phyloP scores from a whole-genome alignment of 2,329 filamentous ascomycete genomes.

The Pyricularia grisea region DNA sequence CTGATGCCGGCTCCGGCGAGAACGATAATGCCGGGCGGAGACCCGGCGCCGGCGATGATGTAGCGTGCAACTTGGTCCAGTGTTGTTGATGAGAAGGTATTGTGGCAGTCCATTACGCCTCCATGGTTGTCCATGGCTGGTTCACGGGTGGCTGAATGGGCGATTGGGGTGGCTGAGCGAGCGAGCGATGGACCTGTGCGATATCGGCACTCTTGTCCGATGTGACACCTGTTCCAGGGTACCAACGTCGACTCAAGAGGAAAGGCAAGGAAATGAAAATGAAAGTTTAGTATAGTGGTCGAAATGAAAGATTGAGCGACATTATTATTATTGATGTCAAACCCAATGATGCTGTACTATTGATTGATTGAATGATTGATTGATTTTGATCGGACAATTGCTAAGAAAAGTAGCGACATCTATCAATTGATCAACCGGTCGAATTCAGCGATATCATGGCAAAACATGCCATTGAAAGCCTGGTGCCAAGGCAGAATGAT shows the following conservation, averaged over 20 bases:
- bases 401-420: background rate
- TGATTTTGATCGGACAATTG: no score
- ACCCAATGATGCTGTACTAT: background rate
- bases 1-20: slow-evolving; percentile 89
- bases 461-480: background rate
- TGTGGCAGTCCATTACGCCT: background rate
- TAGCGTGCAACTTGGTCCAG: background rate
- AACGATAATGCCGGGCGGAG: slow-evolving; percentile 55
- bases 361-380: no score
- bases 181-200: background rate
- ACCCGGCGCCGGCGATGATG: background rate
- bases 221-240: background rate
- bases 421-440: background rate
- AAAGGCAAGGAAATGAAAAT: background rate
- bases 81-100: background rate
- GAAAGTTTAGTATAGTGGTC: background rate
- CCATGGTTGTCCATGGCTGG: background rate
- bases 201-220: background rate
- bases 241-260: background rate
- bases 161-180: background rate
- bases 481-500: background rate
- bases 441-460: background rate
- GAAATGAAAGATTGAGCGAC: background rate
- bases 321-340: background rate
- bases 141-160: background rate